These are phyloP conservation scores for Cutaneotrichosporon sp. DNA, from an alignment of 1,284 basidiomycete genomes.

Conservation along the genomic window DNA sequence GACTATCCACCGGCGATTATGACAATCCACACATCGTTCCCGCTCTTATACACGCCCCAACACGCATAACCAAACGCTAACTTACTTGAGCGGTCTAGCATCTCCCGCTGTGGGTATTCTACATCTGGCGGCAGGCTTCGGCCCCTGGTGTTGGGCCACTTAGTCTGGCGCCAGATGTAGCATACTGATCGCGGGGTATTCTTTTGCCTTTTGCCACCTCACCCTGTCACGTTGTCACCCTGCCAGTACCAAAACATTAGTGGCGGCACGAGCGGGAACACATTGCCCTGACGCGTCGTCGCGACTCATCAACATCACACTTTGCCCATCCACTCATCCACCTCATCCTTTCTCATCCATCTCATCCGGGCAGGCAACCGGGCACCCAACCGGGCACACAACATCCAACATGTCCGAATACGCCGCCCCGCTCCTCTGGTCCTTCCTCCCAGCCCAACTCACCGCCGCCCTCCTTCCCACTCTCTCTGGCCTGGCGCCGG, in stretches of 20 bases:
- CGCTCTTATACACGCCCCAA: too few species aligned
- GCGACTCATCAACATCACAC: neutral
- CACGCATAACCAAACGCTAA: neutral
- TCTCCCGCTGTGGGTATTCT: neutral
- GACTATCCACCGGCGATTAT: too few species aligned
- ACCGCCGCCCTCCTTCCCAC: constrained; percentile 35
- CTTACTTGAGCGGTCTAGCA: neutral
- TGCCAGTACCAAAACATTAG: neutral
- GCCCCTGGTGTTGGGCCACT: neutral
- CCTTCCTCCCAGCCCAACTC: constrained; percentile 40
- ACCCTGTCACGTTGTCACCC: neutral
- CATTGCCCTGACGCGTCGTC: neutral
- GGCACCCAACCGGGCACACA: neutral
- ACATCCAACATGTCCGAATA: constrained; percentile 12
- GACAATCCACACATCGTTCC: too few species aligned
- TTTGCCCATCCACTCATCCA: too few species aligned
- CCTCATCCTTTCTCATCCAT: neutral
- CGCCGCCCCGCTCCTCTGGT: constrained; percentile 38
- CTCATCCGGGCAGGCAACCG: neutral
- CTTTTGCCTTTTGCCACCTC: neutral
- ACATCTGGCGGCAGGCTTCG: constrained; percentile 1
- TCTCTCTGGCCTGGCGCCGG: constrained; percentile 29
- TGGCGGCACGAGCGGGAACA: neutral
- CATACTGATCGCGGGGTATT: neutral
- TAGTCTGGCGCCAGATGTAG: neutral